phyloP scores from a whole-genome alignment of 148 eudicot species.

The Fagopyrum esculentum region DNA sequence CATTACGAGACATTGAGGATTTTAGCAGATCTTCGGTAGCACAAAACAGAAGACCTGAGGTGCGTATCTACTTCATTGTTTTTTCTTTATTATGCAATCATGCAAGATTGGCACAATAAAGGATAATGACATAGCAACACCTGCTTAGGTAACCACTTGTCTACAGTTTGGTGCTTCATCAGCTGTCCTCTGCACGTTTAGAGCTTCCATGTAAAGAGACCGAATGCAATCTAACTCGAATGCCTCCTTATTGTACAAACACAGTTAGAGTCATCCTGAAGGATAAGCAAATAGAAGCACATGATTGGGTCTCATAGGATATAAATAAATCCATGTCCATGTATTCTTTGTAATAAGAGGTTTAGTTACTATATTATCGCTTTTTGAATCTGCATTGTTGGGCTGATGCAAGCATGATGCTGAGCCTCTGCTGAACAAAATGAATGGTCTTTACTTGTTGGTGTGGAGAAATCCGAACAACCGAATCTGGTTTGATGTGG shows the following conservation, averaged over 20 bases:
- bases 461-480: background rate
- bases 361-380: background rate
- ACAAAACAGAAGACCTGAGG: slow-evolving; percentile 42
- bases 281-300: too few relatives aligned
- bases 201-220: background rate
- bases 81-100: background rate
- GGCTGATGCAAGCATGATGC: background rate
- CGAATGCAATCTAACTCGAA: too few relatives aligned
- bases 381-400: background rate
- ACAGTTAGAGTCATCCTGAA: too few relatives aligned
- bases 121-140: background rate
- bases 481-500: background rate
- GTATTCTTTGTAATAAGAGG: background rate
- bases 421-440: background rate
- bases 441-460: background rate
- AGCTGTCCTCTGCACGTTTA: background rate
- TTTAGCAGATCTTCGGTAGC: slow-evolving; percentile 43
- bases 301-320: too few relatives aligned
- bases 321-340: too few relatives aligned
- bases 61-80: slow-evolving; percentile 7
- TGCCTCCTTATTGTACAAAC: too few relatives aligned
- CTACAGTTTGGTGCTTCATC: background rate
- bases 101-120: background rate
- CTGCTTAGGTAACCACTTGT: background rate
- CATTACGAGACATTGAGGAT: slow-evolving; percentile 50